Evolutionary conservation across 2,329 filamentous ascomycete species (phyloP), one percentile per base, ranked within the genome.

Genomic region (Monilinia aucupariae): DNA sequence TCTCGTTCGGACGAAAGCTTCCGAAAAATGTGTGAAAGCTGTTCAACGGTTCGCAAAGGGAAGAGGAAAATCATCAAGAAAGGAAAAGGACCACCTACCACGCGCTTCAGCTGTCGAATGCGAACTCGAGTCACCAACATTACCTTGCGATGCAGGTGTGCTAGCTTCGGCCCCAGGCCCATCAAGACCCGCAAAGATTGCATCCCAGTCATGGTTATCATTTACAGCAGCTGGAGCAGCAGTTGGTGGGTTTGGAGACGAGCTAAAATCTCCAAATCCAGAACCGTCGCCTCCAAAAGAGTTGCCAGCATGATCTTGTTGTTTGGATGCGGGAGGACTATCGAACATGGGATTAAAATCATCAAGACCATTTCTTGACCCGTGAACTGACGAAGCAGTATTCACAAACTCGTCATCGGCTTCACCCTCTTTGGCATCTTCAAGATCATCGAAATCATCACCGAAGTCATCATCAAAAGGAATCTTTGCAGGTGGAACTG

Each of bases 301-400:
- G 62, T 70, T 69, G 37, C 69, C 69, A 12, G 69, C 58, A 55
- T 71, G 68, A 54, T 71, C 67, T 62, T 66, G 66, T 17, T 67
- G 71, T 61, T 73, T 74, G 22, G 71, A 71, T 48, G 69, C 65
- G 10, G 71, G 71, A 13, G 75, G 73, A 74, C 87, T 90, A 75
- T 94, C 90, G 68, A 94, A 94, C 22, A 90, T 85, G 0, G 89
- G 83, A 72, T 92, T 91, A 75, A 93, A 94, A 68, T 93, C 90
- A 67, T 90, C 87, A 0, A 90, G 78, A 12, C 84, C 85, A 22
- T 86, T 89, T 51, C 85, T 58, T 22, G 52, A 83, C 56, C 78
- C 77, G 65, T 77, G 75, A 27, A 77, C 76, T 39, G 86, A 89
- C 25, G 54, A 58, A 47, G 41, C 41, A 66, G 92, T 82, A 70